Percentiles rank a stretch among this genome's conserved stretches.
phyloP scores from a whole-genome alignment of 2,329 filamentous ascomycete genomes.

The Cladosporium sp. region DNA sequence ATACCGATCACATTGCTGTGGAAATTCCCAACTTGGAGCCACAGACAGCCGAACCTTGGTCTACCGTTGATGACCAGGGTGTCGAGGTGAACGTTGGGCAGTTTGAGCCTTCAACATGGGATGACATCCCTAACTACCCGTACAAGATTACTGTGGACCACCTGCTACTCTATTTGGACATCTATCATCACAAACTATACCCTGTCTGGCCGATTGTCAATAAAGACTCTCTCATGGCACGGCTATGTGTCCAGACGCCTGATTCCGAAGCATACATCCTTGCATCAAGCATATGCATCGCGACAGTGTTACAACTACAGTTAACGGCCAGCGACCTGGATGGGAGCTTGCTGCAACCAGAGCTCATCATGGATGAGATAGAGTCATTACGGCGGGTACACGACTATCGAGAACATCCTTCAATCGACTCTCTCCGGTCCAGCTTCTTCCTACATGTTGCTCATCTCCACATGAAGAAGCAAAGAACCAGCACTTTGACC shows the following conservation, averaged over 20 bases:
- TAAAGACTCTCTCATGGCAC: conserved; percentile 8
- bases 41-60: not conserved
- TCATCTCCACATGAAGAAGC: conserved; percentile 22
- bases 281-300: conserved; percentile 24
- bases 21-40: not conserved
- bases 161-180: conserved; percentile 25
- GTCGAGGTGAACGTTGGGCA: no score
- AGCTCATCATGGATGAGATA: conserved; percentile 19
- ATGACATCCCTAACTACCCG: not conserved
- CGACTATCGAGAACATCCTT: conserved; percentile 23
- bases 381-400: conserved; percentile 20
- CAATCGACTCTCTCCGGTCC: conserved; percentile 15
- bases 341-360: not conserved
- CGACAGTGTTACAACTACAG: conserved; percentile 26
- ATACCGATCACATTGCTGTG: not conserved
- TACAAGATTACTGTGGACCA: not conserved
- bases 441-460: conserved; percentile 27
- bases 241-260: not conserved
- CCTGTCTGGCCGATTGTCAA: conserved; percentile 27
- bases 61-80: not conserved
- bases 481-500: conserved; percentile 23
- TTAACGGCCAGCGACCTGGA: conserved; percentile 18
- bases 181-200: conserved; percentile 28
- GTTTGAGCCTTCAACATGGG: not conserved
- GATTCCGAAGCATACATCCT: conserved; percentile 23